phyloP scores from a whole-genome alignment of 768 basidiomycete genomes.

The Tulasnella sp. region DNA sequence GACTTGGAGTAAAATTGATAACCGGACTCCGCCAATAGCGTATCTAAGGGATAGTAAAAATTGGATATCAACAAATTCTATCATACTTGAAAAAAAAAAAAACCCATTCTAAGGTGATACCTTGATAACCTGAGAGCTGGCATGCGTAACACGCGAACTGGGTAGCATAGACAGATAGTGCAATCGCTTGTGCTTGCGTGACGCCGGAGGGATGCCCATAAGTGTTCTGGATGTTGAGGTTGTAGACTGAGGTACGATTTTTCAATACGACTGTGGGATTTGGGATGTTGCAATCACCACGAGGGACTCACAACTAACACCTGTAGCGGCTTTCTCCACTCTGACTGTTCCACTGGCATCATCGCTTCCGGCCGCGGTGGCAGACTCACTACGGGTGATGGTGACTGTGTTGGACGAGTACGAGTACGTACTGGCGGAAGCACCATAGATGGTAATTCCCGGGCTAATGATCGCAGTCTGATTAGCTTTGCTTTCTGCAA shows the following conservation, averaged over 20 bases:
- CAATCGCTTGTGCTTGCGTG: constrained; percentile 14
- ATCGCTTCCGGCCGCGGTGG: constrained; percentile 19
- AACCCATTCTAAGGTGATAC: too few relatives aligned
- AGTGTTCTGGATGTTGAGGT: constrained; percentile 17
- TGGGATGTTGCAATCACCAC: too few relatives aligned
- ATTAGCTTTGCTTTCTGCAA: too few relatives aligned
- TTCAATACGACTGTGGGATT: too few relatives aligned
- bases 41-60: background rate
- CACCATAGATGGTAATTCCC: background rate
- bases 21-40: background rate
- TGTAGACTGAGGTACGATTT: constrained; percentile 4
- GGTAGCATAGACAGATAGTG: constrained; percentile 8
- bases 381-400: constrained; percentile 16
- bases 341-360: constrained; percentile 19
- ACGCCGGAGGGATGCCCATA: constrained; percentile 9
- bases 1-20: constrained; percentile 3
- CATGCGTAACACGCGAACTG: constrained; percentile 14
- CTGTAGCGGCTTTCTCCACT: constrained; percentile 9
- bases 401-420: constrained; percentile 10
- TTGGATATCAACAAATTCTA: too few relatives aligned
- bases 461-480: too few relatives aligned
- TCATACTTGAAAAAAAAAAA: too few relatives aligned
- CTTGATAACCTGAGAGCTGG: constrained; percentile 15
- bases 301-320: constrained; percentile 11
- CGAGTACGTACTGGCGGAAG: background rate